phyloP scores from a whole-genome alignment of 2,329 filamentous ascomycete species.

The Canariomyces notabilis region DNA sequence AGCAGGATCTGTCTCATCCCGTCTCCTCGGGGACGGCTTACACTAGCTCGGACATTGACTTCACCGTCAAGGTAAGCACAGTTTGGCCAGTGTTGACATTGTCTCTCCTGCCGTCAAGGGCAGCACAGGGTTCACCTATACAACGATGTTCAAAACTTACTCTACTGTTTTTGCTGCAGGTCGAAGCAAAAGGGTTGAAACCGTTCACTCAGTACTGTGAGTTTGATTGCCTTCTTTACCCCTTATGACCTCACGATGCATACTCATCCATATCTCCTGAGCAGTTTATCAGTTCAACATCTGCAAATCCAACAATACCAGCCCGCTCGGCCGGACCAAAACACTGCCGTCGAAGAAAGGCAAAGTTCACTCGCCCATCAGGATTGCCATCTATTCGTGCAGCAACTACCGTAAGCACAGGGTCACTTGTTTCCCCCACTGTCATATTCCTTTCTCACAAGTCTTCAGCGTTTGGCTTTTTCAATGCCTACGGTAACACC shows the following conservation, averaged over 20 bases:
- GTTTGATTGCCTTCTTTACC: too few relatives aligned
- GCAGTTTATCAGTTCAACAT: slow-evolving; percentile 69
- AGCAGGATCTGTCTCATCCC: slow-evolving; percentile 46
- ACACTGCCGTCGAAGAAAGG: slow-evolving; percentile 56
- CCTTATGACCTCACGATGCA: too few relatives aligned
- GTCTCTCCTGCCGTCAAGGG: too few relatives aligned
- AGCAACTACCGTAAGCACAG: slow-evolving; percentile 54
- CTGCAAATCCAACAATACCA: slow-evolving; percentile 57
- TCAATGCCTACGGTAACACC: slow-evolving; percentile 56
- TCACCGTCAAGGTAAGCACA: slow-evolving; percentile 54
- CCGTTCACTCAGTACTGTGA: slow-evolving; percentile 40
- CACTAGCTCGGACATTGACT: slow-evolving; percentile 70
- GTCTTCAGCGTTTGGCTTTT: slow-evolving; percentile 48
- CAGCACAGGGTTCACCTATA: too few relatives aligned
- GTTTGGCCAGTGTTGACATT: too few relatives aligned
- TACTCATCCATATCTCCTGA: too few relatives aligned
- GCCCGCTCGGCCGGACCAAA: slow-evolving; percentile 64
- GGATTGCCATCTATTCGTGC: slow-evolving; percentile 66
- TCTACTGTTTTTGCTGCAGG: too few relatives aligned
- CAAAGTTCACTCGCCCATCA: slow-evolving; percentile 51
- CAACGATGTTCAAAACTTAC: too few relatives aligned
- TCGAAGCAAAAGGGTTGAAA: slow-evolving; percentile 26
- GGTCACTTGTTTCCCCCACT: slow-evolving; percentile 23
- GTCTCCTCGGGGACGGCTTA: slow-evolving; percentile 57
- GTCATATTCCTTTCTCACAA: too few relatives aligned